Evolutionary conservation across 257 asterid genomes (phyloP), one percentile per base, ranked within the genome.

Genomic region (Solanum virginianum): DNA sequence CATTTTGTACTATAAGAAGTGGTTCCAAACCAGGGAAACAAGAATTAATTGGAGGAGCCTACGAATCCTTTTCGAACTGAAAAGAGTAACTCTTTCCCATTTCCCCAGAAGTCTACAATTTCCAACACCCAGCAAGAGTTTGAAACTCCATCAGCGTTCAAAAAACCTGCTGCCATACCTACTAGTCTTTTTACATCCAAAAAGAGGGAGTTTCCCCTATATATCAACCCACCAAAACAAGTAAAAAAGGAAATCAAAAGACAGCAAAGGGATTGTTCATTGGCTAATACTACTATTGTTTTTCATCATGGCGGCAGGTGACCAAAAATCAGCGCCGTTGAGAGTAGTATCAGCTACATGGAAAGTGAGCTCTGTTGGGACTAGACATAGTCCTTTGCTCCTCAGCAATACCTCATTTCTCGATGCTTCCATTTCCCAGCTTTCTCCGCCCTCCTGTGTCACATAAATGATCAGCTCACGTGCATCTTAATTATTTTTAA

Each of bases 301-400:
- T 88, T 87, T 88, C 84, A 86, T 86, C 91, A 85, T 87, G 56
- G 92, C 90, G 1, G 90, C 89, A 18, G 97, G 92, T 16, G 98
- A 92, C 98, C 98, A 96, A 55, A 94, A 81, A 89, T 93, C 98
- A 29, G 98, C 99, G 11, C 99, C 99, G 24, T 93, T 96, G 20
- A 91, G 84, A 75, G 87, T 90, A 1, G 92, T 85, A 82, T 89
- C 91, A 2, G 94, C 93, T 65, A 94, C 92, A 26, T 89, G 95
- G 39, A 88, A 71, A 51, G 90, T 91, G 17, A 89, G 87, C 89
- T 95, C 97, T 24, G 90, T 81, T 0, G 99, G 99, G 6, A 93
- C 93, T 16, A 96, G 94, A 84, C 99, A 94, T 60, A 96, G 68
- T n/a, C 98, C 98, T 59, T 90, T 88, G 91, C 97, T 92, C 71